Percentiles rank a stretch among this genome's conserved stretches.
phyloP scores from a whole-genome alignment of 768 basidiomycete genomes.

The Pholiota conissans region DNA sequence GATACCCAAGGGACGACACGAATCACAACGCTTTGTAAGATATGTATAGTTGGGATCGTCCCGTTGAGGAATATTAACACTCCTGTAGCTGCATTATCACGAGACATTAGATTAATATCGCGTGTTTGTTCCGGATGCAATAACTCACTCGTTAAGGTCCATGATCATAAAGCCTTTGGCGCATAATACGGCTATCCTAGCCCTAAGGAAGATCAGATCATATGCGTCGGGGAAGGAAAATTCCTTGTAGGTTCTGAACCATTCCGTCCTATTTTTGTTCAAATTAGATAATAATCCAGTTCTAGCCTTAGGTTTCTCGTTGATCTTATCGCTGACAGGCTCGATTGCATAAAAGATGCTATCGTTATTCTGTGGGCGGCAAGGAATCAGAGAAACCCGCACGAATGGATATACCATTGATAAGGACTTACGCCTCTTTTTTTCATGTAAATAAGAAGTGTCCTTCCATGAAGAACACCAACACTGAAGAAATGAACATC shows the following conservation, averaged over 20 bases:
- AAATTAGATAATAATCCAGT: slow-evolving; percentile 62
- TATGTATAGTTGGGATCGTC: slow-evolving; percentile 65
- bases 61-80: slow-evolving; percentile 91
- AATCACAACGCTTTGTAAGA: slow-evolving; percentile 83
- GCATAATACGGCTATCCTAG: slow-evolving; percentile 89
- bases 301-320: slow-evolving; percentile 65
- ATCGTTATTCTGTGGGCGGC: slow-evolving; percentile 41
- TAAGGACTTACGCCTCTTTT: slow-evolving; percentile 68
- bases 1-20: slow-evolving; percentile 88
- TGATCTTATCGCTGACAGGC: slow-evolving; percentile 85
- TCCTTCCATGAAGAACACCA: slow-evolving; percentile 81
- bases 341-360: slow-evolving; percentile 94
- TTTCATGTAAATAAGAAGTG: slow-evolving; percentile 95
- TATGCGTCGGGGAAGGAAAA: slow-evolving; percentile 87
- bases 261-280: slow-evolving; percentile 77
- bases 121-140: not conserved
- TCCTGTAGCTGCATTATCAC: slow-evolving; percentile 79
- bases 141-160: slow-evolving; percentile 84
- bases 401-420: not conserved
- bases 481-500: slow-evolving; percentile 97
- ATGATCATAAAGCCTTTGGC: slow-evolving; percentile 97
- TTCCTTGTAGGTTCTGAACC: slow-evolving; percentile 91
- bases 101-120: not conserved
- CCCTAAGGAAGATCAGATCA: slow-evolving; percentile 87
- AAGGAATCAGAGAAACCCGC: not conserved